Base-by-base conservation (phyloP, 805 yeast genomes). In the Metschnikowia noctiluminum region DNA sequence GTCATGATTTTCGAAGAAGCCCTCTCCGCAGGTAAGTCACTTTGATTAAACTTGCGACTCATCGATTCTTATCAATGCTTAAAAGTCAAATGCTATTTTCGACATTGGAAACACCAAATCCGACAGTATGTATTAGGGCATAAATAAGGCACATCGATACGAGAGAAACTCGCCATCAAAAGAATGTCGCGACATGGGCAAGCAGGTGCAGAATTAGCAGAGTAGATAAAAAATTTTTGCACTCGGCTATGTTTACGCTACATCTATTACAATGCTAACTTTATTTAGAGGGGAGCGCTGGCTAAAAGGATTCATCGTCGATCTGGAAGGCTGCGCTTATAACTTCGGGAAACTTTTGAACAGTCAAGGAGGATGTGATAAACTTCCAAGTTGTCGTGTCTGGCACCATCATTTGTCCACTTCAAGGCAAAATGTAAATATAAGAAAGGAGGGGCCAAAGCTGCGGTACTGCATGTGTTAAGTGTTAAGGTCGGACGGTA, bases 161-260 rank as follows among this genome's bases (percentile, higher is more conserved):
- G 43, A 45, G 38, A 27, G 34, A 39, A 34, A 13, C 34, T 21
- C 35, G 15, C 35, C 36, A 7, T n/a, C 14, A 35, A 35, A 14
- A 35, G 40, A 38, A 39, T 45, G 43, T 45, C 48, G 48, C 48
- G 35, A 38, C 39, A 27, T 13, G 30, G 39, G 48, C 48, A 13
- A 40, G 40, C 43, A 28, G 27, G 31, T 43, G 42, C 46, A 38
- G 48, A 14, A 10, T 28, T 16, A 35, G 43, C 48, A 45, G 48
- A 37, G 16, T 21, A 30, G 13, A 30, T 21, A 43, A 39, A 32
- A 34, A n/a, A 13, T 32, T 7, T 14, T 15, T 31, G 8, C 28
- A 15, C n/a, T 34, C 36, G 36, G 36, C 36, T 34, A 13, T 34
- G n/a, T 7, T 30, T 30, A 10, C 32, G 13, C 12, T 30, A 30